Evolutionary conservation across 202 grass and related monocot species (phyloP), one percentile per base, ranked within the genome.

Genomic region (Digitaria exilis): DNA sequence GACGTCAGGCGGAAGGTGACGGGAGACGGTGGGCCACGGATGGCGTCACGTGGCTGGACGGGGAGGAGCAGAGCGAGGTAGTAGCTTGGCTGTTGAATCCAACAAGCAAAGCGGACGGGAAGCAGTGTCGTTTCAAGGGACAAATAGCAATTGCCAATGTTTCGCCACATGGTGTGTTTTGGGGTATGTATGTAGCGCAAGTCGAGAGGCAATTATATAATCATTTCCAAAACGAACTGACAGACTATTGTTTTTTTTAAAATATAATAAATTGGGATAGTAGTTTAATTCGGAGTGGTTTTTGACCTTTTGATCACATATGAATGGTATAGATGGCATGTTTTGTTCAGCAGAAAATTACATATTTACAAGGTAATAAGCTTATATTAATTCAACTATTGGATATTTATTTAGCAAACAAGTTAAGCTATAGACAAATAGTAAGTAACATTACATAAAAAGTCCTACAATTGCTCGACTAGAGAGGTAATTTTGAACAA

Each of bases 11-110:
- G 12, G 31, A 77, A 42, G 52, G 52, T 62, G 77, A 86, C 60
- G 49, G 58, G 25, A 26, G 22, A 2, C 25, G 9, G 51, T 60
- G 78, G 77, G 42, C 29, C 30, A 24, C 22, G 1, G 29, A 37
- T 87, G 78, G 71, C 78, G 85, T 87, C 78, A 87, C 63, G 71
- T 87, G 71, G 62, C 22, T 34, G 37, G 69, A 56, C 9, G 26
- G 13, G 25, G 21, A 43, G 32, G 32, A 21, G 7, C 56, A 19
- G 26, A 26, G 29, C 15, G 4, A 0, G 5, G 18, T 0, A 30
- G 17, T 11, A 9, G 24, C 24, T 77, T 76, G 34, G 72, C 14
- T 4, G 72, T 7, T 4, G 2, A 37, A 1, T 70, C 3, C 2
- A 46, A 18, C 7, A 29, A 70, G 67, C 67, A 70, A 70, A 70